Evolutionary conservation across 1,284 basidiomycete species (phyloP).

Genomic region (Ceratobasidium papillatum): DNA sequence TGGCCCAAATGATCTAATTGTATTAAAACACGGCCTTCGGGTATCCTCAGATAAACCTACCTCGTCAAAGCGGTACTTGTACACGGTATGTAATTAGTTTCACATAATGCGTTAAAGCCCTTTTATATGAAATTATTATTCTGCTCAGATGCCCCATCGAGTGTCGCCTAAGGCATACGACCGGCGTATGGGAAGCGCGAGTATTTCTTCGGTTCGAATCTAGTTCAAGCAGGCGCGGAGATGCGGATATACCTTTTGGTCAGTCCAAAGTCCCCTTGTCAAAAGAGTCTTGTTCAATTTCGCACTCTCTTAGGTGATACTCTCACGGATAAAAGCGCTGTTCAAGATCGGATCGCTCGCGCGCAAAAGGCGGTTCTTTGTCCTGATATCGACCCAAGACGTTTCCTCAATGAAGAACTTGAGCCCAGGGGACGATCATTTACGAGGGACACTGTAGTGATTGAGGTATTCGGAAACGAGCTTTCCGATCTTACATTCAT

Average conservation of each 20-base stretch:
- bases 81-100: constrained; percentile 41
- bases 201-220: constrained; percentile 48
- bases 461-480: constrained; percentile 74
- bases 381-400: constrained; percentile 54
- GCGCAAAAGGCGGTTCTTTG: constrained; percentile 78
- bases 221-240: constrained; percentile 5
- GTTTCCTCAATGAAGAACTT: constrained; percentile 57
- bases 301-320: not conserved
- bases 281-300: not conserved
- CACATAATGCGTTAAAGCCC: not conserved
- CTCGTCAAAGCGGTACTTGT: constrained; percentile 45
- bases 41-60: constrained; percentile 42
- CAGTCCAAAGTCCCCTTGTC: not conserved
- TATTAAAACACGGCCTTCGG: not conserved
- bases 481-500: constrained; percentile 76
- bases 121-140: too few species aligned
- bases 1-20: not conserved
- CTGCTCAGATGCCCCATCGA: constrained; percentile 44
- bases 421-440: constrained; percentile 57
- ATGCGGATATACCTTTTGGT: constrained; percentile 30
- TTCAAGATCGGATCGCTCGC: constrained; percentile 68
- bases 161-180: constrained; percentile 43
- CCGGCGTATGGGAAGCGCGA: constrained; percentile 44
- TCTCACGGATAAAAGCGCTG: constrained; percentile 46
- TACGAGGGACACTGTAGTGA: constrained; percentile 69